phyloP scores from a whole-genome alignment of 805 yeast species.

The Candida ipomoeae region DNA sequence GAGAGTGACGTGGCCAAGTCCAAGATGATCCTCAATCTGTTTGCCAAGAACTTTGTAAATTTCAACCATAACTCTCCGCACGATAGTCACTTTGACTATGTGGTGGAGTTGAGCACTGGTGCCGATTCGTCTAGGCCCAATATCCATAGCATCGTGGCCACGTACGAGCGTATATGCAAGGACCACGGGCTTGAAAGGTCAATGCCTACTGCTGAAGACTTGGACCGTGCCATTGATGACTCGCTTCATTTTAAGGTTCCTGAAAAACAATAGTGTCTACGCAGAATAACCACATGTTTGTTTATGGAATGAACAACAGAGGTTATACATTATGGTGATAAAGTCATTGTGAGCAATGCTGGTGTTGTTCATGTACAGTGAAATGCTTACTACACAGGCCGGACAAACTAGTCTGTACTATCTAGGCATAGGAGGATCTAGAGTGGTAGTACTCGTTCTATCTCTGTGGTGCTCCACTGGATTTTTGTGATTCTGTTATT shows the following conservation, averaged over 20 bases:
- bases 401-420: too few species aligned
- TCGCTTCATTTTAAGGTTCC: neutral
- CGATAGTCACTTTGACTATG: constrained; percentile 61
- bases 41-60: constrained; percentile 64
- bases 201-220: neutral
- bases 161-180: neutral
- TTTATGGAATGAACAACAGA: too few species aligned
- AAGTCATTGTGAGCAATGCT: too few species aligned
- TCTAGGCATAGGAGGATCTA: too few species aligned
- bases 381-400: too few species aligned
- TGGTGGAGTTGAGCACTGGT: constrained; percentile 53
- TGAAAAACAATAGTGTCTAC: neutral
- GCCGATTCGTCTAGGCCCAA: constrained; percentile 12
- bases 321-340: too few species aligned
- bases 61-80: constrained; percentile 47
- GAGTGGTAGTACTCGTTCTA: too few species aligned
- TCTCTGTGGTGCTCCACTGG: too few species aligned
- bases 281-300: too few species aligned
- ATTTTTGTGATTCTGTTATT: too few species aligned
- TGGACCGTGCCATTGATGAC: neutral
- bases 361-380: too few species aligned
- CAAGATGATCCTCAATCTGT: constrained; percentile 65
- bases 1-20: constrained; percentile 47
- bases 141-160: constrained; percentile 8
- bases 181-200: neutral